Evolutionary conservation across 139 green algal genomes (phyloP).

Genomic region (Coelastrella sp.): DNA sequence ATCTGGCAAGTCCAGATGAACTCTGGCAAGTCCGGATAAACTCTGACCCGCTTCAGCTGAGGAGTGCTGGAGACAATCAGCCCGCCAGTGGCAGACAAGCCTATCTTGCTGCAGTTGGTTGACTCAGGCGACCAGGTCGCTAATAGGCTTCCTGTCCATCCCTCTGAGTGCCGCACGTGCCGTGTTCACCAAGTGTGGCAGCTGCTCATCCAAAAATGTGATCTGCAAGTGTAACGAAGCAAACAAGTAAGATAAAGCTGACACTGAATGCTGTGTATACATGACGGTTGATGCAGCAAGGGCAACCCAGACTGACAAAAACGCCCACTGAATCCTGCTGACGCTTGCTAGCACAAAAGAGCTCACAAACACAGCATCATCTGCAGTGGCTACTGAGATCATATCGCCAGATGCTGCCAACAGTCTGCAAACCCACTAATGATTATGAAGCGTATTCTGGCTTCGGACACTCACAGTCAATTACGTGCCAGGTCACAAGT

Average conservation of each 20-base stretch:
- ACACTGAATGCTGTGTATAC: no score
- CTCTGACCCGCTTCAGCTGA: neutral
- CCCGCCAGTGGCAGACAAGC: neutral
- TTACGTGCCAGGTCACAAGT: neutral
- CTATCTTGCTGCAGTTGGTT: neutral
- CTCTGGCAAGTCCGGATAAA: no score
- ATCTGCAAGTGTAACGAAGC: neutral
- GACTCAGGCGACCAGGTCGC: constrained; percentile 68
- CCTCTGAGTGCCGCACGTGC: constrained; percentile 68
- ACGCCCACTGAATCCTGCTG: no score
- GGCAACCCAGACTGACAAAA: neutral
- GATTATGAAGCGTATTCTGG: neutral
- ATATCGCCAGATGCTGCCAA: no score
- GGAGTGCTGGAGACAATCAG: neutral
- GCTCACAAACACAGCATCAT: no score
- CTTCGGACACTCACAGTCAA: no score
- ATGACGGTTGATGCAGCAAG: neutral
- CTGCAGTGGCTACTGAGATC: neutral
- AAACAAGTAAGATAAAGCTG: no score
- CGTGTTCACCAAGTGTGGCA: constrained; percentile 62
- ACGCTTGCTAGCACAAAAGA: no score
- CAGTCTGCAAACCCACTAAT: no score
- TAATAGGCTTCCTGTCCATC: constrained; percentile 85
- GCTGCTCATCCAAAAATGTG: constrained; percentile 61
- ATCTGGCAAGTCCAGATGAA: no score